phyloP scores from a whole-genome alignment of 2,329 filamentous ascomycete species.

The Sporothrix globosa region DNA sequence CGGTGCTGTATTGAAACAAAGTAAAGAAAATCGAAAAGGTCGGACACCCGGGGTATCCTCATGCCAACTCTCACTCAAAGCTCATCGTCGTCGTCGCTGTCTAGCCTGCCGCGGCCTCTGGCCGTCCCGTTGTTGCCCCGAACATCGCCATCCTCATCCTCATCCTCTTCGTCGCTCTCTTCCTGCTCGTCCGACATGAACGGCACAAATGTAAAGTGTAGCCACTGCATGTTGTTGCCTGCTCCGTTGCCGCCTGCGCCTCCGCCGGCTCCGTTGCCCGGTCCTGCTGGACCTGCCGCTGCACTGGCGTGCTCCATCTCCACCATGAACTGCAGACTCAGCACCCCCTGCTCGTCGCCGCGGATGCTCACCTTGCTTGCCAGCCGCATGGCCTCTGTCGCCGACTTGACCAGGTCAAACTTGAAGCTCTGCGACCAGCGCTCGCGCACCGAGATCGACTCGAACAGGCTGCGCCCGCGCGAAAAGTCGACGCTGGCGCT shows the following conservation, averaged over 20 bases:
- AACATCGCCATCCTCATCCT: neutral
- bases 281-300: neutral
- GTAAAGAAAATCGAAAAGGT: neutral
- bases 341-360: conserved; percentile 83
- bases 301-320: conserved; percentile 63
- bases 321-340: conserved; percentile 96
- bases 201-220: conserved; percentile 83
- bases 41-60: too few relatives aligned
- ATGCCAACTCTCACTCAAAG: neutral
- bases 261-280: neutral
- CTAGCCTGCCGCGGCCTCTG: neutral
- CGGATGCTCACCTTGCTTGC: conserved; percentile 91
- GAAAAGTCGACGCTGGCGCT: conserved; percentile 69
- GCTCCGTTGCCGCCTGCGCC: neutral
- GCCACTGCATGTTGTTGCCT: conserved; percentile 68
- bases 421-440: conserved; percentile 75
- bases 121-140: neutral
- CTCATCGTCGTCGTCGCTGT: conserved; percentile 26
- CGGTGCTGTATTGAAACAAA: neutral
- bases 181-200: conserved; percentile 64
- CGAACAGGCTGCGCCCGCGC: conserved; percentile 67
- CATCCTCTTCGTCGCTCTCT: conserved; percentile 43
- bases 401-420: conserved; percentile 82
- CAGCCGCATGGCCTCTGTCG: conserved; percentile 87
- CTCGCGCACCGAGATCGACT: conserved; percentile 69